Conservation (phyloP, 2,329 filamentous ascomycete genomes). For the Scedosporium dehoogii region DNA sequence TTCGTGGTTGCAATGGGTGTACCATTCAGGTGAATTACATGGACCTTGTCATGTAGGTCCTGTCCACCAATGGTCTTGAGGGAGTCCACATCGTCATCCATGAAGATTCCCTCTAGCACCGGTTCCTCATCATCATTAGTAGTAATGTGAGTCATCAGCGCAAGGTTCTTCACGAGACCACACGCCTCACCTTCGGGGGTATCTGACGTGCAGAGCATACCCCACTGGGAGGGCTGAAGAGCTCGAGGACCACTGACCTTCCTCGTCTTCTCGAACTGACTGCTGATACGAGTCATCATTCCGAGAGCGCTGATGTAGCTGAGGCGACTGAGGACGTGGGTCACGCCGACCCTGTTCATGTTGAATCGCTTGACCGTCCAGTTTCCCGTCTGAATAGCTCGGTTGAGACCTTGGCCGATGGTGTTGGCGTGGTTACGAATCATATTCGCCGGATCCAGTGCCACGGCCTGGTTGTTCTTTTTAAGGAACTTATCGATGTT, state of each 20-base stretch:
- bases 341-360: constrained; percentile 96
- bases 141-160: constrained; percentile 98
- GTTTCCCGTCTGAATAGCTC: constrained; percentile 94
- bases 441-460: constrained; percentile 78
- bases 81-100: constrained; percentile 75
- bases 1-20: constrained; percentile 83
- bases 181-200: constrained; percentile 98
- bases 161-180: constrained; percentile 94
- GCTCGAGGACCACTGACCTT: constrained; percentile 95
- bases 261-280: constrained; percentile 96
- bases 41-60: constrained; percentile 76
- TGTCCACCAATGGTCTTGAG: constrained; percentile 63
- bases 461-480: constrained; percentile 80
- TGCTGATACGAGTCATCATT: constrained; percentile 99
- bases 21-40: constrained; percentile 91
- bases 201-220: constrained; percentile 95
- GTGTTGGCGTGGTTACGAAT: constrained; percentile 76
- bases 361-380: constrained; percentile 98
- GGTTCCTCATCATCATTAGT: constrained; percentile 92
- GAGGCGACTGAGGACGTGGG: constrained; percentile 86
- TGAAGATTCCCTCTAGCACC: constrained; percentile 75
- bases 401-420: constrained; percentile 88
- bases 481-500: constrained; percentile 93
- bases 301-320: constrained; percentile 95
- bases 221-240: constrained; percentile 93